Conservation (phyloP, 108 stramenopile species). For the Nitzschia sp. region DNA sequence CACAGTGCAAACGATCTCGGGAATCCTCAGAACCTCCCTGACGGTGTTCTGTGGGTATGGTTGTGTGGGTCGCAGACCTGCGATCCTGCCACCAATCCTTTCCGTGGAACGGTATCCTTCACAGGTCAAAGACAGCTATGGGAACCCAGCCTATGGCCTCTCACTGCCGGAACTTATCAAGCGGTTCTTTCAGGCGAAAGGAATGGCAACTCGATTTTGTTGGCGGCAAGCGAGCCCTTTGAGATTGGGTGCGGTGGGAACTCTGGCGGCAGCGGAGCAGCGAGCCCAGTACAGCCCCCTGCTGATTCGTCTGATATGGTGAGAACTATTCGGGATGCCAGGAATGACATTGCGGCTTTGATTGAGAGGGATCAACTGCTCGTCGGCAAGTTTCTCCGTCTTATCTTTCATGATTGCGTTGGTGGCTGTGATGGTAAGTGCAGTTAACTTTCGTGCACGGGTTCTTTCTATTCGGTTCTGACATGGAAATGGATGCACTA, state of each 20-base stretch:
- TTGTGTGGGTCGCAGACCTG: neutral
- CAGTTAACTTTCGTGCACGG: too few species aligned
- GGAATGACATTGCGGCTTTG: slow-evolving; percentile 11
- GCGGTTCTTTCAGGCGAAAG: neutral
- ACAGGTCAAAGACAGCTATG: neutral
- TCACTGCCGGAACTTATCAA: neutral
- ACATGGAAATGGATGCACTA: too few species aligned
- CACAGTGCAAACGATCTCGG: neutral
- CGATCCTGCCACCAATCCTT: neutral
- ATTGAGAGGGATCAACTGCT: neutral
- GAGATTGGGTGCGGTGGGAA: neutral
- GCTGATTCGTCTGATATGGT: too few species aligned
- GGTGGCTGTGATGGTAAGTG: slow-evolving; percentile 40
- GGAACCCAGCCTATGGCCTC: neutral
- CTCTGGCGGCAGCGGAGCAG: too few species aligned
- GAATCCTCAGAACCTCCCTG: neutral
- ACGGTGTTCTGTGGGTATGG: neutral
- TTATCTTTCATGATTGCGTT: slow-evolving; percentile 61
- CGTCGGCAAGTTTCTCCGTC: slow-evolving; percentile 38
- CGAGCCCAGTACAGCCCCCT: neutral
- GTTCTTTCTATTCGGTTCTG: neutral
- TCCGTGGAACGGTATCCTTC: neutral
- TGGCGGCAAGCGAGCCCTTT: neutral
- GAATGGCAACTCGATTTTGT: neutral
- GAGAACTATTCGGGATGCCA: slow-evolving; percentile 8